Base-by-base conservation (phyloP, 2,329 filamentous ascomycete genomes). In the Didymella arachidicola region DNA sequence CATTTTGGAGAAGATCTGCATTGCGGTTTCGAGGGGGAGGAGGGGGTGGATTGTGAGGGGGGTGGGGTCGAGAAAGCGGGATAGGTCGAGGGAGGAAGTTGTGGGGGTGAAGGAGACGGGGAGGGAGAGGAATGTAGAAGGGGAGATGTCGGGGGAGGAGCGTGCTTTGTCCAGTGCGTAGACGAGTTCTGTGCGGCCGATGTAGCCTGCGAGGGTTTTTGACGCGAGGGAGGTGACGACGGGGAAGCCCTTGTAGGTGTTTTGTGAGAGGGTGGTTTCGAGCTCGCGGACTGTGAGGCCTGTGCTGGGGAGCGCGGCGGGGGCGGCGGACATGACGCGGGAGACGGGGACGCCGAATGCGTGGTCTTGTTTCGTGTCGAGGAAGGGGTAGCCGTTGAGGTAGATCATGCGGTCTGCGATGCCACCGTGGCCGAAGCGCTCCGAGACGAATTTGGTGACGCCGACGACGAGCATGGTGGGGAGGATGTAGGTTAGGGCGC, bases 381-480 rank as follows among this genome's bases (percentile, higher is more conserved):
- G 83, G 79, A 96, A 99, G 0, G 95, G 95, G 71, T 97, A 97
- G 1, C 95, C 95, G 68, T 92, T 98, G 79, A 97, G 97, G 89
- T 93, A 97, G 69, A 99, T 99, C 92, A 97, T 97, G 61, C 93
- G 89, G 76, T 99, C 95, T 22, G 95, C 95, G 58, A 99, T 98
- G 45, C 95, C 95, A 29, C 94, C 95, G 73, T 94, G 96, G n/a
- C 93, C 92, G 72, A 96, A 95, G 12, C 93, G 83, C 66, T 96
- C 92, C 61, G 91, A 89, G 45, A 99, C 91, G 14, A 91, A 91
- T 81, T 99, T 99, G 38, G 94, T 98, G 30, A 97, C 90, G 47
- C 95, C 95, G 2, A 98, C 95, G 0, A 98, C 95, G 68, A 99
- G 97, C 95, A 99, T 99, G 14, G 94, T 98, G 0, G 95, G 95